Percentiles rank a stretch among this genome's conserved stretches.
These are phyloP conservation scores for Eimeria acervulina DNA, from an alignment of 169 alveolate species.

Conservation along the genomic window DNA sequence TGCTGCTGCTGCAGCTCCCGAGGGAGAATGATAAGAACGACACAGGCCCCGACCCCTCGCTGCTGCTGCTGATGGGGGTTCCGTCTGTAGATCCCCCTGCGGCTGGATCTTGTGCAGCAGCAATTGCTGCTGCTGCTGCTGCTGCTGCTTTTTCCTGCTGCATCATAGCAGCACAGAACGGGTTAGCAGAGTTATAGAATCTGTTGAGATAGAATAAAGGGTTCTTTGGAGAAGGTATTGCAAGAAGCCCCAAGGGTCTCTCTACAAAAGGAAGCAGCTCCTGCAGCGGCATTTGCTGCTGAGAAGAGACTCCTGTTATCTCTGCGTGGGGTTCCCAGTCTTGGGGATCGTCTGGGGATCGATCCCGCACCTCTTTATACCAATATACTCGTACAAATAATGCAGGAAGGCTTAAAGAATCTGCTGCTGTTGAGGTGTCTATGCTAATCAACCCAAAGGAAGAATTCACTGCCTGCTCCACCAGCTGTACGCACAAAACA, in stretches of 20 bases:
- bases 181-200: constrained; percentile 34
- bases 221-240: constrained; percentile 53
- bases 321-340: constrained; percentile 46
- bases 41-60: background rate
- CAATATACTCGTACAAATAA: background rate
- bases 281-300: background rate
- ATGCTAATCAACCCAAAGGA: background rate
- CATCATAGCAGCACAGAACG: constrained; percentile 6
- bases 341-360: background rate
- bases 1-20: background rate
- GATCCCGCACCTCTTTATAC: background rate
- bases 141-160: constrained; percentile 33
- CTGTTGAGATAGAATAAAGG: constrained; percentile 64
- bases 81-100: background rate
- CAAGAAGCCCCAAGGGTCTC: constrained; percentile 73
- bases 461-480: constrained; percentile 37
- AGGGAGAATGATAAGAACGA: background rate
- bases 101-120: background rate
- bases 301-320: background rate
- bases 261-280: constrained; percentile 48
- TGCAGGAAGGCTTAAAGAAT: background rate
- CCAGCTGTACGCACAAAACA: constrained; percentile 4
- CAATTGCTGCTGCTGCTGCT: background rate
- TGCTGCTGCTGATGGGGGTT: too few relatives aligned
- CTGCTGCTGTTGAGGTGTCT: constrained; percentile 41